Evolutionary conservation across 2,329 filamentous ascomycete genomes (phyloP).

Genomic region (Fusarium globosum): DNA sequence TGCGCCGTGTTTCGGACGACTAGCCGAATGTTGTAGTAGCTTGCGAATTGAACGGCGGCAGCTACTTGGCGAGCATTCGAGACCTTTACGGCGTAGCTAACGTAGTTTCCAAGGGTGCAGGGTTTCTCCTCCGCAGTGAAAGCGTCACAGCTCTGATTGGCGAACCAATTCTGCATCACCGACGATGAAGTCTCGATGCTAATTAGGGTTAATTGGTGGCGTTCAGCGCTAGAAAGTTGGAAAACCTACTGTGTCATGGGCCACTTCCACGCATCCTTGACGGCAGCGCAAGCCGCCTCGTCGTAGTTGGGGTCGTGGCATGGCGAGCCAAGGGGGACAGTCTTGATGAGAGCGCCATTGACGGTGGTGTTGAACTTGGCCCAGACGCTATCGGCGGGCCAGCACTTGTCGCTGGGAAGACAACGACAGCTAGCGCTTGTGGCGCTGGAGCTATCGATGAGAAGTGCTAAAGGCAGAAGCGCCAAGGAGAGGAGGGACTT

Average conservation of each 20-base stretch:
- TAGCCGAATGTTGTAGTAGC: slow-evolving; percentile 51
- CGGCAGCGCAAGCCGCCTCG: slow-evolving; percentile 53
- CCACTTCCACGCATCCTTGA: slow-evolving; percentile 57
- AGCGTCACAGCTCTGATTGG: slow-evolving; percentile 53
- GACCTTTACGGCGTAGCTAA: slow-evolving; percentile 53
- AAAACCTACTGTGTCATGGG: slow-evolving; percentile 58
- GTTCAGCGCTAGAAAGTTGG: background rate
- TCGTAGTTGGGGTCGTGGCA: slow-evolving; percentile 64
- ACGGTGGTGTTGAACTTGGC: slow-evolving; percentile 61
- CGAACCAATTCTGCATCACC: slow-evolving; percentile 53
- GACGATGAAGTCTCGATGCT: slow-evolving; percentile 54
- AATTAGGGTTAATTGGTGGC: background rate
- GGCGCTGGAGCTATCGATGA: slow-evolving; percentile 6
- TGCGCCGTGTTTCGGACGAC: slow-evolving; percentile 50
- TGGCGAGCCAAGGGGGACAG: slow-evolving; percentile 60
- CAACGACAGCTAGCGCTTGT: slow-evolving; percentile 53
- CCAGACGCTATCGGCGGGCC: slow-evolving; percentile 61
- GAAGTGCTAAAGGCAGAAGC: slow-evolving; percentile 27
- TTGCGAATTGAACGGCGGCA: slow-evolving; percentile 52
- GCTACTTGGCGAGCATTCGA: slow-evolving; percentile 46
- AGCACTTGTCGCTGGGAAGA: slow-evolving; percentile 62
- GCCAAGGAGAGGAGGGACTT: slow-evolving; percentile 28
- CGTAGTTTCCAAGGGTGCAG: slow-evolving; percentile 58
- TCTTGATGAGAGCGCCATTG: slow-evolving; percentile 61
- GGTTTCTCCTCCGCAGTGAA: slow-evolving; percentile 51